These are phyloP conservation scores for Penicillium sp. DNA, from an alignment of 2,329 filamentous ascomycete genomes.

Conservation along the genomic window DNA sequence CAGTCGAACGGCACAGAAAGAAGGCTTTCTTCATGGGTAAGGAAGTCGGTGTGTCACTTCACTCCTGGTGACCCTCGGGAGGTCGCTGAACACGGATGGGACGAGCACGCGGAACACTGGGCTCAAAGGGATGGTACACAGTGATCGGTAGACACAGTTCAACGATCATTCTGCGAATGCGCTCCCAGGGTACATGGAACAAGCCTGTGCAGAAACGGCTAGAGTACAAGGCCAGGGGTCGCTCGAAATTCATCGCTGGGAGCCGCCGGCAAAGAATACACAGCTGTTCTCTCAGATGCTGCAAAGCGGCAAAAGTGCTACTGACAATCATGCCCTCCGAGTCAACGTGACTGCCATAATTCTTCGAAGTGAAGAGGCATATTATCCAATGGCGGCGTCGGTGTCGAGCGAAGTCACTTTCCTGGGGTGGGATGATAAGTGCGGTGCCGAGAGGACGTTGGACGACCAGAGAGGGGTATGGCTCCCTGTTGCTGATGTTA, in stretches of 20 bases:
- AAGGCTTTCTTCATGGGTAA: neutral
- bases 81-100: neutral
- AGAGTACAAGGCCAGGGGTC: constrained; percentile 40
- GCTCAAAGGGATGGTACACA: constrained; percentile 31
- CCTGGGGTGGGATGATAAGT: constrained; percentile 54
- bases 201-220: constrained; percentile 59
- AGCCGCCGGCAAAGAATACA: neutral
- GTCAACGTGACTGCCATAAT: constrained; percentile 47
- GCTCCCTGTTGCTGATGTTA: neutral
- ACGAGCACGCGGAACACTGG: neutral
- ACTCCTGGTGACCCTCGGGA: neutral
- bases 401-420: constrained; percentile 29
- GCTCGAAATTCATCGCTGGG: neutral
- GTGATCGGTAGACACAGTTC: constrained; percentile 36
- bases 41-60: neutral
- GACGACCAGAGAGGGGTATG: constrained; percentile 13
- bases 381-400: constrained; percentile 53
- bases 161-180: constrained; percentile 48
- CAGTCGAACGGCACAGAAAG: neutral
- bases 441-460: constrained; percentile 47
- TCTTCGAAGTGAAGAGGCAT: constrained; percentile 58
- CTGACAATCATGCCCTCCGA: constrained; percentile 46
- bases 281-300: constrained; percentile 49
- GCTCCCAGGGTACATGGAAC: constrained; percentile 57
- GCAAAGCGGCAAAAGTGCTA: constrained; percentile 51